Conservation (phyloP, 495 filamentous ascomycete genomes). For the Penicillium bovifimosum region DNA sequence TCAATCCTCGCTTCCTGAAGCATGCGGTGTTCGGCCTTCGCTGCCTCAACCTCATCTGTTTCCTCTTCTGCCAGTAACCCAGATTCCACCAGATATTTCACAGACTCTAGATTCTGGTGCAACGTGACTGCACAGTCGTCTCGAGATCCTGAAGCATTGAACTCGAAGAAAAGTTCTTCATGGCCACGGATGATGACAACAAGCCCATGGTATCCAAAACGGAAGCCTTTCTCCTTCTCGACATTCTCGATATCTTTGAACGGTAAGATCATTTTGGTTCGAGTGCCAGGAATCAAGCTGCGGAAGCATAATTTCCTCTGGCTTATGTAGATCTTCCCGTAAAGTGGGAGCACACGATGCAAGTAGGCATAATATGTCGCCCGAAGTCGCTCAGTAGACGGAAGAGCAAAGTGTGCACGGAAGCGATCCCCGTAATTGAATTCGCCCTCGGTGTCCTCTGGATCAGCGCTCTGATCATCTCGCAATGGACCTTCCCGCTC, state of each 20-base stretch:
- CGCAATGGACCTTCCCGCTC: slow-evolving; percentile 63
- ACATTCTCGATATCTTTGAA: slow-evolving; percentile 91
- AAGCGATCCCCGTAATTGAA: slow-evolving; percentile 70
- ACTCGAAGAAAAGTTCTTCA: slow-evolving; percentile 97
- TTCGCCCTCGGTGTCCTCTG: slow-evolving; percentile 57
- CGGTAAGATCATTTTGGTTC: slow-evolving; percentile 89
- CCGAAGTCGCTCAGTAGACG: slow-evolving; percentile 75
- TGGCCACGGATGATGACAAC: slow-evolving; percentile 89
- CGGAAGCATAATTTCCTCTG: slow-evolving; percentile 90
- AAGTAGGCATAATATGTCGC: slow-evolving; percentile 88
- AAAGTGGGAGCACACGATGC: slow-evolving; percentile 82
- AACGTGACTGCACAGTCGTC: slow-evolving; percentile 87
- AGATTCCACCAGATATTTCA: slow-evolving; percentile 67
- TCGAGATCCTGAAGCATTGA: slow-evolving; percentile 64
- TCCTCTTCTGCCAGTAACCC: slow-evolving; percentile 64
- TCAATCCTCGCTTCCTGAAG: slow-evolving; percentile 72
- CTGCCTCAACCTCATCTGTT: slow-evolving; percentile 64
- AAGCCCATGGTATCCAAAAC: slow-evolving; percentile 85
- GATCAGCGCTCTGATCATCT: slow-evolving; percentile 57
- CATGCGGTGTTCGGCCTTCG: slow-evolving; percentile 75
- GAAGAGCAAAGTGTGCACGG: slow-evolving; percentile 82
- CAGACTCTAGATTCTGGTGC: slow-evolving; percentile 66
- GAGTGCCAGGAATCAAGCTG: slow-evolving; percentile 81
- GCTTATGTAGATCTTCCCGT: slow-evolving; percentile 95
- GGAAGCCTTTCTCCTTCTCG: slow-evolving; percentile 91